phyloP scores from a whole-genome alignment of 108 stramenopile species.

The Fragilariopsis cylindrus region DNA sequence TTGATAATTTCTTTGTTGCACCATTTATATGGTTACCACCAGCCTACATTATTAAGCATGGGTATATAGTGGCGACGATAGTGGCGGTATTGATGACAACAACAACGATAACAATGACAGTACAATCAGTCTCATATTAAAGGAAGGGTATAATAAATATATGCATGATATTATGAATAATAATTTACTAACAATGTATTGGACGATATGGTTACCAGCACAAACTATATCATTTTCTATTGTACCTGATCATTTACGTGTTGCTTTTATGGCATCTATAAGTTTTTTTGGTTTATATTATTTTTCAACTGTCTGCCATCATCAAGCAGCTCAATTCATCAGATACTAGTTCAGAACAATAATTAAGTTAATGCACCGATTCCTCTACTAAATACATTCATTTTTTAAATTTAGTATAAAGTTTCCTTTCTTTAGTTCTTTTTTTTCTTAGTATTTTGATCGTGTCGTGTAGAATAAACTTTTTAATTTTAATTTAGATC shows the following conservation, averaged over 20 bases:
- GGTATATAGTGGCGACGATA: constrained; percentile 12
- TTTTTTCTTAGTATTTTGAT: too few species aligned
- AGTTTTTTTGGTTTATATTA: constrained; percentile 59
- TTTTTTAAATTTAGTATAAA: too few species aligned
- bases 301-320: constrained; percentile 31
- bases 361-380: too few species aligned
- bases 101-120: background rate
- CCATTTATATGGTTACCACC: constrained; percentile 43
- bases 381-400: too few species aligned
- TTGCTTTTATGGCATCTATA: constrained; percentile 48
- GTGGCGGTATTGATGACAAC: background rate
- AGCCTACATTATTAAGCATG: constrained; percentile 41
- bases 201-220: constrained; percentile 56
- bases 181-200: constrained; percentile 57
- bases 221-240: constrained; percentile 52
- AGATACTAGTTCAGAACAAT: too few species aligned
- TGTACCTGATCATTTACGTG: constrained; percentile 54
- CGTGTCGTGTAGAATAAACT: too few species aligned
- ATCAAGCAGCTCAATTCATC: too few species aligned
- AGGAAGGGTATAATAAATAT: constrained; percentile 35
- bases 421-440: too few species aligned
- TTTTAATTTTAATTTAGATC: too few species aligned
- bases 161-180: constrained; percentile 25
- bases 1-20: constrained; percentile 38
- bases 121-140: background rate